These are phyloP conservation scores for Citrus inodora DNA, from an alignment of 345 rosid genomes.

Conservation along the genomic window DNA sequence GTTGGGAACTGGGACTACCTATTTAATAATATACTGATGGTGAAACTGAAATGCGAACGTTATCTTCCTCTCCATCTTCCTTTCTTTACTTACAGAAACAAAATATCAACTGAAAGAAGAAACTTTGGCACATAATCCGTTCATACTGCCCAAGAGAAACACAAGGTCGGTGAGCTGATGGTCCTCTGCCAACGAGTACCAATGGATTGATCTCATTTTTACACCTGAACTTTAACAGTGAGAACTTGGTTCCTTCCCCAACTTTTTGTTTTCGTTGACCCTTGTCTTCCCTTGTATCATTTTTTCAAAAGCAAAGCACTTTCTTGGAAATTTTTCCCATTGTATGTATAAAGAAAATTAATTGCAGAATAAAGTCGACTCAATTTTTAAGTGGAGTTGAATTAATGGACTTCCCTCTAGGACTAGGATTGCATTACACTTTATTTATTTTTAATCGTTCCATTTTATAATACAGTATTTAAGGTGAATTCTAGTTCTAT, in stretches of 20 bases:
- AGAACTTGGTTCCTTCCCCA: background rate
- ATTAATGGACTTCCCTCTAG: background rate
- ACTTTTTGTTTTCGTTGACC: background rate
- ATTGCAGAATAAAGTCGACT: background rate
- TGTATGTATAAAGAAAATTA: background rate
- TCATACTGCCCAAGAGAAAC: background rate
- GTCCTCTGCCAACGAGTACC: background rate
- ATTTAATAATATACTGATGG: background rate
- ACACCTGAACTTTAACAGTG: background rate
- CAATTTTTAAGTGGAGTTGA: background rate
- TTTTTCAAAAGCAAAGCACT: background rate
- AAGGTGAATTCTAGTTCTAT: background rate
- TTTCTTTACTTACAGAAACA: conserved; percentile 3
- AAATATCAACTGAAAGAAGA: background rate
- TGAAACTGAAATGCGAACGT: conserved; percentile 16
- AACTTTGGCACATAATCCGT: background rate
- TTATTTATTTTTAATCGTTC: background rate
- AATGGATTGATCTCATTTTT: background rate
- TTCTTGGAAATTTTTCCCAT: background rate
- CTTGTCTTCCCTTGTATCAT: background rate
- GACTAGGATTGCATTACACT: background rate
- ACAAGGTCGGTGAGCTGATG: background rate
- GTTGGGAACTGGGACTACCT: conserved; percentile 5
- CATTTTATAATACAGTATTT: background rate
- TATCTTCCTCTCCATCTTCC: conserved; percentile 19